A percentile compares a stretch with the other conserved stretches of the same genome.
These are phyloP conservation scores for Dimargaris verticillata DNA, from an alignment of 192 early-diverging fungal species.

Conservation along the genomic window DNA sequence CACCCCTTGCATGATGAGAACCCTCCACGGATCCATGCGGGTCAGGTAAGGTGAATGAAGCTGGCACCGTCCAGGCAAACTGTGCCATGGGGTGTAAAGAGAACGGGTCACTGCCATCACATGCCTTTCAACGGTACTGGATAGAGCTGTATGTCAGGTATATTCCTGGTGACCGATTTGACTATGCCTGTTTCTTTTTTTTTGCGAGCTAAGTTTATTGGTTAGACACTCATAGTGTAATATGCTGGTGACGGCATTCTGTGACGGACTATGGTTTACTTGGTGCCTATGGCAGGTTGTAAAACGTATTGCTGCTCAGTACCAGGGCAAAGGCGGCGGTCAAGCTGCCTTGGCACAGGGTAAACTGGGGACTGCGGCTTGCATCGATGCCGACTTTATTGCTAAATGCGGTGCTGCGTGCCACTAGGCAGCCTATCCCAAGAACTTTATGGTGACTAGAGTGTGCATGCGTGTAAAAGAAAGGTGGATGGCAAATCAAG, in stretches of 20 bases:
- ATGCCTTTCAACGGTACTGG: background rate
- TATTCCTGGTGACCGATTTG: background rate
- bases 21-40: background rate
- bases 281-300: background rate
- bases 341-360: conserved; percentile 3
- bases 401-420: background rate
- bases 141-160: background rate
- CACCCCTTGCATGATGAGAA: background rate
- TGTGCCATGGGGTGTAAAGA: background rate
- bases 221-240: background rate
- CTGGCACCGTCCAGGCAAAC: background rate
- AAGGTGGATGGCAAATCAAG: no score
- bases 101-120: background rate
- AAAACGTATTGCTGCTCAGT: background rate
- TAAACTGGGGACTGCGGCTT: background rate
- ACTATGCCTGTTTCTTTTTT: background rate
- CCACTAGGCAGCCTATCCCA: background rate
- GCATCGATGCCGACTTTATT: background rate
- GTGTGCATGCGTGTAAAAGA: no score
- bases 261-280: background rate
- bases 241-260: background rate
- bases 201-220: no score
- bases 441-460: background rate
- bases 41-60: background rate
- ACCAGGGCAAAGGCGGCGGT: conserved; percentile 5